A percentile compares a stretch with the other conserved stretches of the same genome.
These are phyloP conservation scores for Cordyceps cateniannulata DNA, from an alignment of 2,329 filamentous ascomycete species.

Conservation along the genomic window DNA sequence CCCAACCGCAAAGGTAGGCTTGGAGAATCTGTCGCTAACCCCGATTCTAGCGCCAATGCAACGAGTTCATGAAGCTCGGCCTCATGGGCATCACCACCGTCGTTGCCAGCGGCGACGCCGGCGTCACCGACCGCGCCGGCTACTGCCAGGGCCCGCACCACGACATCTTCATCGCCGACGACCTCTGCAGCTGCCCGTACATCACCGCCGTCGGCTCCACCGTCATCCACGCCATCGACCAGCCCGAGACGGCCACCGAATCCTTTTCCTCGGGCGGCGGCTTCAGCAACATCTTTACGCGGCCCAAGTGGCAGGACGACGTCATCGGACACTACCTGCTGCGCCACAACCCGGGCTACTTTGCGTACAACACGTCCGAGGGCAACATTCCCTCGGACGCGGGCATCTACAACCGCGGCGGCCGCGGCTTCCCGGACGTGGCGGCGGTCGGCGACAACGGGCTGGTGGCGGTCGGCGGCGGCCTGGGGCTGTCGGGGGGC, in stretches of 20 bases:
- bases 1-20: too few species aligned
- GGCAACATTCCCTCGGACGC: constrained; percentile 28
- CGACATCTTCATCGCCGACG: constrained; percentile 29
- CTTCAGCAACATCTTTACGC: constrained; percentile 40
- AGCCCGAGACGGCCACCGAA: constrained; percentile 39
- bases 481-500: constrained; percentile 38
- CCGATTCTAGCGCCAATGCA: constrained; percentile 32
- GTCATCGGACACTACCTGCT: constrained; percentile 33
- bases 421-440: constrained; percentile 38
- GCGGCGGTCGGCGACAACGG: constrained; percentile 37
- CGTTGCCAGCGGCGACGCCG: constrained; percentile 30
- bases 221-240: constrained; percentile 33
- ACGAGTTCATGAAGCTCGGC: constrained; percentile 38
- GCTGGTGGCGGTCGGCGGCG: constrained; percentile 36
- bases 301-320: constrained; percentile 39
- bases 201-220: constrained; percentile 45
- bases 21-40: not conserved
- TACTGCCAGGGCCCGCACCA: constrained; percentile 19
- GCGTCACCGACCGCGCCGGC: constrained; percentile 5
- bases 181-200: constrained; percentile 33
- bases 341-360: constrained; percentile 14
- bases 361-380: constrained; percentile 28
- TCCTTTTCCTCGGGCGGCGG: constrained; percentile 40
- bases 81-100: constrained; percentile 30
- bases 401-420: constrained; percentile 36